Evolutionary conservation across 108 stramenopile species (phyloP).

Genomic region (Discostella stelligeroides): DNA sequence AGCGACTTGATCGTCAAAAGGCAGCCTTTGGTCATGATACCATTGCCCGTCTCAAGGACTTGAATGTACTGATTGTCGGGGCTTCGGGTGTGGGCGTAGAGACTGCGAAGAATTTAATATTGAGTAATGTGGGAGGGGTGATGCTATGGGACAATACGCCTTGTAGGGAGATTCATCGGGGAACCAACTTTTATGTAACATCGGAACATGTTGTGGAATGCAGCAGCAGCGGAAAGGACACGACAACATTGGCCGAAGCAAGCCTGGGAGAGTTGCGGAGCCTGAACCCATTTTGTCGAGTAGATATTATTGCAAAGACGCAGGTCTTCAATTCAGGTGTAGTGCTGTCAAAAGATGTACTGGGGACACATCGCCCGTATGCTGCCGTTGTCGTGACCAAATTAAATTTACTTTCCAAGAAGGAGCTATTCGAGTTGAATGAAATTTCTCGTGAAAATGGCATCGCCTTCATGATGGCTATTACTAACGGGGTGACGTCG

Average conservation of each 20-base stretch:
- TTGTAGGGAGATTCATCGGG: conserved; percentile 40
- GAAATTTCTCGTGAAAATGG: conserved; percentile 36
- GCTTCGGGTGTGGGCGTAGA: conserved; percentile 73
- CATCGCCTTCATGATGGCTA: conserved; percentile 49
- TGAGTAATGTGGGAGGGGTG: conserved; percentile 57
- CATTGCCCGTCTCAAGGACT: conserved; percentile 56
- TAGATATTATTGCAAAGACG: conserved; percentile 35
- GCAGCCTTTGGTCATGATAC: conserved; percentile 59
- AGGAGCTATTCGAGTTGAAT: conserved; percentile 36
- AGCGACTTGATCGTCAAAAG: conserved; percentile 61
- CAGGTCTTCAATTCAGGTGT: conserved; percentile 10
- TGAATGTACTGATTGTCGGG: conserved; percentile 75
- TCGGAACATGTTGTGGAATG: conserved; percentile 36
- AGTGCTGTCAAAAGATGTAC: conserved; percentile 25
- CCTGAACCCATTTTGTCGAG: conserved; percentile 57
- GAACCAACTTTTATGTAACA: conserved; percentile 52
- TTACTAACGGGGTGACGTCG: conserved; percentile 48
- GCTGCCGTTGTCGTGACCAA: conserved; percentile 51
- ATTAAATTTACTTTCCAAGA: conserved; percentile 38
- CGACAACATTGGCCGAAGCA: conserved; percentile 42
- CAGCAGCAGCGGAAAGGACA: too few species aligned
- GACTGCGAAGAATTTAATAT: conserved; percentile 68
- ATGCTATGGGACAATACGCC: conserved; percentile 32
- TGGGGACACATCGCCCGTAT: conserved; percentile 39
- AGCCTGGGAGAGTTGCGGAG: conserved; percentile 41